Base-by-base conservation (phyloP, 768 basidiomycete species). In the Saitozyma sp. region DNA sequence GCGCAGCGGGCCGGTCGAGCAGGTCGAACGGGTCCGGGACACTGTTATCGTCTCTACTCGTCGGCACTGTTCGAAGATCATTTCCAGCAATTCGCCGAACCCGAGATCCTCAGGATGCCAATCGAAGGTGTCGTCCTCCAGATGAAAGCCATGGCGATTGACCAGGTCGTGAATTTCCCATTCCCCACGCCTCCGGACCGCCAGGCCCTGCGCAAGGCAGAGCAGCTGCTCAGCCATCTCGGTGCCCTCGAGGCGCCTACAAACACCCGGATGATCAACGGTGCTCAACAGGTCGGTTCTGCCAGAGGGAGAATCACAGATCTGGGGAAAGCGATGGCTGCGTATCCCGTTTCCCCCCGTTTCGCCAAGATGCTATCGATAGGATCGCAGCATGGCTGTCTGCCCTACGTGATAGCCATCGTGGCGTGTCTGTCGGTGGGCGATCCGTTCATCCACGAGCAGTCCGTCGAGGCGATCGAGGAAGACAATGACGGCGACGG, bases 91-190 rank as follows among this genome's bases (percentile, higher is more conserved):
- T 95, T 95, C 79, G 84, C 91, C 0, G 82, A 86, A 61, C 96
- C 96, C 2, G 96, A 99, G 78, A 94, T 98, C 59, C 84, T 92
- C 50, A 89, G 94, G 20, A 92, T 91, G 82, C 94, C 96, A 0
- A 95, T 98, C 68, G 96, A 98, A 70, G 94, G 93, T 1, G 88
- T 98, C 20, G 90, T 98, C 9, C 83, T 98, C 40, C 94, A 97
- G 79, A 97, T 99, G 95, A 99, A 99, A 83, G 88, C 87, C 78
- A 97, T 99, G 93, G 91, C 95, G 74, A 95, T 99, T 62, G 93
- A 98, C 73, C 84, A 91, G 0, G 92, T 98, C 45, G 84, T 91
- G 69, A 98, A 98, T 81, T 99, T 99, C 79, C 96, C 96, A 14
- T 98, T 98, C 81, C 96, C 96, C 1, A 97, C 96, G 0, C 89